Evolutionary conservation across 371 early-diverging fungal species (phyloP).

Genomic region (Coemansia sp.): DNA sequence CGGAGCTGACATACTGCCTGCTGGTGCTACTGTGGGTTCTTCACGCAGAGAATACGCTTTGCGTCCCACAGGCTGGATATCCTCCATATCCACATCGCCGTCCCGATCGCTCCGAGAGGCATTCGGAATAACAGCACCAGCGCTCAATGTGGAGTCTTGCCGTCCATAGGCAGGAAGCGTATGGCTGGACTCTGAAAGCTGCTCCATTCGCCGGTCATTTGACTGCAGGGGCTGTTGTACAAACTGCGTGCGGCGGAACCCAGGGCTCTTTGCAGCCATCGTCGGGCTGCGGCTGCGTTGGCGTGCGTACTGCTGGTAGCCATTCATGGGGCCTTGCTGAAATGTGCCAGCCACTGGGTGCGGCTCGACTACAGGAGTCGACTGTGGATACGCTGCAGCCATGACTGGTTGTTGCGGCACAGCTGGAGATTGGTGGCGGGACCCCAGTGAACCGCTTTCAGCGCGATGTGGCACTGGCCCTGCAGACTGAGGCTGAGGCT

Average conservation of each 20-base stretch:
- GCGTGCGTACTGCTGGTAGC: slow-evolving; percentile 23
- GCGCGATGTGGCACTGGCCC: slow-evolving; percentile 21
- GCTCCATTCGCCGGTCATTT: slow-evolving; percentile 4
- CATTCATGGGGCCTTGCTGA: slow-evolving; percentile 40
- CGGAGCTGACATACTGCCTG: background rate
- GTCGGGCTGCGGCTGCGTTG: slow-evolving; percentile 40
- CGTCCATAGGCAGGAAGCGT: background rate
- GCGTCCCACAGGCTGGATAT: slow-evolving; percentile 6
- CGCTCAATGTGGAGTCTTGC: background rate
- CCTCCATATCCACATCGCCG: slow-evolving; percentile 38
- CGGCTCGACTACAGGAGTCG: slow-evolving; percentile 15
- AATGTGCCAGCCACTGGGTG: slow-evolving; percentile 15
- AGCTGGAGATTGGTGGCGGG: slow-evolving; percentile 39
- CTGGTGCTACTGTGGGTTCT: background rate
- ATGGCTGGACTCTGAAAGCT: background rate
- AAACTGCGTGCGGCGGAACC: slow-evolving; percentile 10
- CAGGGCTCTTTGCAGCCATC: slow-evolving; percentile 16
- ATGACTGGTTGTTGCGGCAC: slow-evolving; percentile 28
- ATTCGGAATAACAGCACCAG: background rate
- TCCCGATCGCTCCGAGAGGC: slow-evolving; percentile 19
- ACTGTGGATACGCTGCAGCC: slow-evolving; percentile 6
- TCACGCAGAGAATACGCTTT: slow-evolving; percentile 8
- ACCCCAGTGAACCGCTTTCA: slow-evolving; percentile 20
- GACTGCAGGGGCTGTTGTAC: slow-evolving; percentile 14
- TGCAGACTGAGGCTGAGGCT: slow-evolving; percentile 8